phyloP scores from a whole-genome alignment of 2,329 filamentous ascomycete species.

The Blastomyces parvus region DNA sequence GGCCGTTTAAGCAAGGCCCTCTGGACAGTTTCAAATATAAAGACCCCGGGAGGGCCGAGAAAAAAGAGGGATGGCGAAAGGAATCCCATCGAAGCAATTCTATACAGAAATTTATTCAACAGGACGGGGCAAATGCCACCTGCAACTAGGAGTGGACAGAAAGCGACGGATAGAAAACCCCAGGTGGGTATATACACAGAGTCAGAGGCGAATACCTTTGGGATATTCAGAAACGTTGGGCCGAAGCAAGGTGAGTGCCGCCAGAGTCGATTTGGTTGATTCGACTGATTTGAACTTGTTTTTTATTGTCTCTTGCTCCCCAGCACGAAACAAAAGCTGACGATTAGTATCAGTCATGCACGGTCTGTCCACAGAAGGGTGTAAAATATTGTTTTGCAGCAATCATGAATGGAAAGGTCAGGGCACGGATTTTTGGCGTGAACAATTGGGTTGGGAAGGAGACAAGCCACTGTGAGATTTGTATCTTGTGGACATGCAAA shows the following conservation, averaged over 20 bases:
- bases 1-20: not conserved
- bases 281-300: not conserved
- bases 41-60: not conserved
- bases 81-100: not conserved
- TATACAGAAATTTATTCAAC: not conserved
- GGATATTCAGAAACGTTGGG: not conserved
- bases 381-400: conserved; percentile 12
- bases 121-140: not conserved
- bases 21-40: not conserved
- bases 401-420: conserved; percentile 10
- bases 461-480: conserved; percentile 10
- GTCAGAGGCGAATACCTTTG: not conserved
- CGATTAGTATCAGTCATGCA: not conserved
- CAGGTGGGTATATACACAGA: not conserved
- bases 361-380: conserved; percentile 8
- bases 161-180: not conserved
- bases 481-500: not conserved
- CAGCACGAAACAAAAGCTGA: not conserved
- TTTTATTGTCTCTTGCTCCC: not conserved
- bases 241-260: not conserved
- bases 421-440: conserved; percentile 12
- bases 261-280: not conserved
- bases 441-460: conserved; percentile 14
- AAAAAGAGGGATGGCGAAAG: not conserved
- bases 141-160: not conserved